These are phyloP conservation scores for Russula brevipes DNA, from an alignment of 768 basidiomycete genomes.

Conservation along the genomic window DNA sequence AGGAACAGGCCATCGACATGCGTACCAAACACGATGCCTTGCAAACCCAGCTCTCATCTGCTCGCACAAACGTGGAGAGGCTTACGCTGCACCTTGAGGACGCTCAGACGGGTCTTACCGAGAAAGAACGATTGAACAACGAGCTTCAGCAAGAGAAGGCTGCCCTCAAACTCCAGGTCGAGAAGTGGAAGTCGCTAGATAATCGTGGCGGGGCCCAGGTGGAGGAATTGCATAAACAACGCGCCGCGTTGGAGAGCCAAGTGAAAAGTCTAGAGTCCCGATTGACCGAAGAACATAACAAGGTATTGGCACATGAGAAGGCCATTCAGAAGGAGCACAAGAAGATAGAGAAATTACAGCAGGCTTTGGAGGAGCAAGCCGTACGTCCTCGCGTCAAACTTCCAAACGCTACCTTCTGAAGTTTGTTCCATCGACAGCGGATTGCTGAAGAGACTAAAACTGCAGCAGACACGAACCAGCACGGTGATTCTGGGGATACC, in stretches of 20 bases:
- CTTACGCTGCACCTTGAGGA: constrained; percentile 54
- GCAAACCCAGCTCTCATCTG: constrained; percentile 42
- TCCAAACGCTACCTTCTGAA: not conserved
- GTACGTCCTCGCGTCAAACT: not conserved
- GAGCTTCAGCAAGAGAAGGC: constrained; percentile 52
- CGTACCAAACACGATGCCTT: constrained; percentile 49
- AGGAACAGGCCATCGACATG: constrained; percentile 42
- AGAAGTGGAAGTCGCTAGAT: constrained; percentile 65
- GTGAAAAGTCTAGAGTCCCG: constrained; percentile 42
- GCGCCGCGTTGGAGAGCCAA: constrained; percentile 52
- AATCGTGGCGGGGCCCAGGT: constrained; percentile 56
- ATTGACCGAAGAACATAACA: constrained; percentile 32
- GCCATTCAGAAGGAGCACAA: constrained; percentile 25
- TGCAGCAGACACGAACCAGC: not conserved
- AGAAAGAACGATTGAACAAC: constrained; percentile 52
- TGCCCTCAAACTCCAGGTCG: constrained; percentile 58
- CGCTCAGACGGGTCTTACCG: constrained; percentile 45
- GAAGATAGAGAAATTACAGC: constrained; percentile 18
- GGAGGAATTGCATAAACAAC: constrained; percentile 49
- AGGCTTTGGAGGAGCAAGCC: constrained; percentile 14
- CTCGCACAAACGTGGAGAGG: constrained; percentile 52
- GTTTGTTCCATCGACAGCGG: not conserved
- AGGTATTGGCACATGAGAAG: constrained; percentile 20
- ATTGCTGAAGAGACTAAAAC: constrained; percentile 9
- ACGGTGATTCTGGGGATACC: constrained; percentile 30